Percentiles rank a stretch among this genome's conserved stretches.
These are phyloP conservation scores for Termitomyces sp. DNA, from an alignment of 768 basidiomycete species.

Conservation along the genomic window DNA sequence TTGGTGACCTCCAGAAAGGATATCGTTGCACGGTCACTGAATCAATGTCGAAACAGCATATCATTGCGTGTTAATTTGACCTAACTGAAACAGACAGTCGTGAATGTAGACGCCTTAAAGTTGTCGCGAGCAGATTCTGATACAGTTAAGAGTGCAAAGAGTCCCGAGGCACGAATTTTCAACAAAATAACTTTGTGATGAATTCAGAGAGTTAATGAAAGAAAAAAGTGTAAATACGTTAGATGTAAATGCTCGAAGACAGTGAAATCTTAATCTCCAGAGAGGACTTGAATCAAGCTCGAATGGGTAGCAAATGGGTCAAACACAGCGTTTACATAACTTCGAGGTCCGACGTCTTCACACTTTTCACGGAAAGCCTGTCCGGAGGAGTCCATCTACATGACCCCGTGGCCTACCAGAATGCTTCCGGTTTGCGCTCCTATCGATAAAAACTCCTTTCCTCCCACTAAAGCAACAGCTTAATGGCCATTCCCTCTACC, in stretches of 20 bases:
- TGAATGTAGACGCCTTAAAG: background rate
- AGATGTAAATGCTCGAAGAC: background rate
- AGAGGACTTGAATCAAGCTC: too few species aligned
- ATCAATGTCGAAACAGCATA: too few species aligned
- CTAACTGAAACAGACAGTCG: too few species aligned
- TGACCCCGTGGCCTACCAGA: background rate
- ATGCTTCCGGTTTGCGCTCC: background rate
- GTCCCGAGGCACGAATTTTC: background rate
- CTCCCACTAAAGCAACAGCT: background rate
- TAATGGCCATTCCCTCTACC: constrained; percentile 3
- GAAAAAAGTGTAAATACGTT: background rate
- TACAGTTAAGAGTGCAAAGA: too few species aligned
- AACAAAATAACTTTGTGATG: background rate
- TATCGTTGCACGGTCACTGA: too few species aligned
- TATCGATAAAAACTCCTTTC: background rate
- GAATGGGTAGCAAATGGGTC: too few species aligned
- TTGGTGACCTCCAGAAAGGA: too few species aligned
- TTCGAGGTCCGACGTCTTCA: background rate
- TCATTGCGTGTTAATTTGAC: too few species aligned
- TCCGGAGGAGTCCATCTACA: background rate
- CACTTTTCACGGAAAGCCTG: background rate
- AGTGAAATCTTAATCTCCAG: background rate
- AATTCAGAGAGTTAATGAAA: background rate
- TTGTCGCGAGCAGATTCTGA: background rate
- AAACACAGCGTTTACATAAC: too few species aligned